A percentile compares a stretch with the other conserved stretches of the same genome.
phyloP scores from a whole-genome alignment of 1,284 basidiomycete species.

The Xerocomus minutiporus region DNA sequence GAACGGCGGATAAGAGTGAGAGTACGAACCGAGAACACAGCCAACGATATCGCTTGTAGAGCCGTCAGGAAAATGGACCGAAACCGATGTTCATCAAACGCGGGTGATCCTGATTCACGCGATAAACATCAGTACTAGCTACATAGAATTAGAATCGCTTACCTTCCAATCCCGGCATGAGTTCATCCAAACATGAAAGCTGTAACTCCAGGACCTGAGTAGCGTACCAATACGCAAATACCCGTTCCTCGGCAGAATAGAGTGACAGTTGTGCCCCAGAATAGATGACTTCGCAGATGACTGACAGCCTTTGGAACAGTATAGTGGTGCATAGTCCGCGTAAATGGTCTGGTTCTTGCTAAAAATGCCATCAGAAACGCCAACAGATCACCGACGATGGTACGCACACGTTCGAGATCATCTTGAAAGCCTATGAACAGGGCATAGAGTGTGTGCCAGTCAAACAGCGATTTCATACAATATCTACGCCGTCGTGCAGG shows the following conservation, averaged over 20 bases:
- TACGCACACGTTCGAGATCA: conserved; percentile 34
- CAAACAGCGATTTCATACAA: conserved; percentile 55
- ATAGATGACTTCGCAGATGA: conserved; percentile 63
- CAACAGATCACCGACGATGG: neutral
- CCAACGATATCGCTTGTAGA: conserved; percentile 48
- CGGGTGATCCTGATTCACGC: conserved; percentile 37
- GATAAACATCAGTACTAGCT: neutral
- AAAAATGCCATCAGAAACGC: conserved; percentile 6
- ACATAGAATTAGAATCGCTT: conserved; percentile 17
- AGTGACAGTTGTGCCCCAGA: conserved; percentile 76
- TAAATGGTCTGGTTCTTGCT: conserved; percentile 34
- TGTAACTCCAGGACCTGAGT: conserved; percentile 53
- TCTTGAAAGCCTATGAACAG: conserved; percentile 37
- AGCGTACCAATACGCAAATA: conserved; percentile 73
- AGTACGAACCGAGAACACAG: conserved; percentile 43
- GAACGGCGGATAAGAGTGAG: neutral
- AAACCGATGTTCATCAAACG: conserved; percentile 46
- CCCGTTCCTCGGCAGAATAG: conserved; percentile 61
- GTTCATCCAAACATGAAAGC: conserved; percentile 46
- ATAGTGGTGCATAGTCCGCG: conserved; percentile 39
- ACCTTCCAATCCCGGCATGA: conserved; percentile 39
- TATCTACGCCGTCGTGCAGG: conserved; percentile 61
- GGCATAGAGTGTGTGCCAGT: conserved; percentile 62
- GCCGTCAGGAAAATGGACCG: conserved; percentile 49
- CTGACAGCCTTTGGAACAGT: conserved; percentile 54